Evolutionary conservation across 371 early-diverging fungal species (phyloP).

Genomic region (Neoconidiobolus thromboides): DNA sequence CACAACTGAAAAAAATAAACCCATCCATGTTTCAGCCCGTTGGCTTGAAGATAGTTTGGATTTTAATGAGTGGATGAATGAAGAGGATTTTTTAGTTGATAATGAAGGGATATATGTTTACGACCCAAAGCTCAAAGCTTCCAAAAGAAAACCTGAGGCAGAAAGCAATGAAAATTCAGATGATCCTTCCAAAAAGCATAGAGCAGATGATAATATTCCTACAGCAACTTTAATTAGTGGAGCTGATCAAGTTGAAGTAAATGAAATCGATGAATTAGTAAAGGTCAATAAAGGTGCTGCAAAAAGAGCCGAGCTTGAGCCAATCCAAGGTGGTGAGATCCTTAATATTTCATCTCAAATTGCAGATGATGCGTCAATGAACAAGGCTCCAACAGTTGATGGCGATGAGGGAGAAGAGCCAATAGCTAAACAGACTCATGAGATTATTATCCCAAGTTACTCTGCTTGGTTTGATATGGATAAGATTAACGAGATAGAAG

Average conservation of each 20-base stretch:
- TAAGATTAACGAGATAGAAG: slow-evolving; percentile 80
- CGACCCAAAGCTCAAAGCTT: background rate
- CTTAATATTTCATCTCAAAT: slow-evolving; percentile 32
- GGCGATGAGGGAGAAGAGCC: slow-evolving; percentile 14
- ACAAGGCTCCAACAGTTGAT: background rate
- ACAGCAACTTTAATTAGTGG: slow-evolving; percentile 4
- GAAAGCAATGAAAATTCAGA: background rate
- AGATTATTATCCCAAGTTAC: slow-evolving; percentile 63
- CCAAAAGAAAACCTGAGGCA: slow-evolving; percentile 2
- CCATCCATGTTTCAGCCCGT: slow-evolving; percentile 32
- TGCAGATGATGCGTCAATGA: slow-evolving; percentile 9
- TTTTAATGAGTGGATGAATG: slow-evolving; percentile 61
- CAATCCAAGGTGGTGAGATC: slow-evolving; percentile 37
- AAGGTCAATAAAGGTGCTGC: slow-evolving; percentile 15
- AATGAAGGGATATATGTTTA: background rate
- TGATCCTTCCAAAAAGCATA: background rate
- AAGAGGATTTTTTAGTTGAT: slow-evolving; percentile 44
- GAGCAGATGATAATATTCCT: slow-evolving; percentile 5
- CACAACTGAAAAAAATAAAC: slow-evolving; percentile 4
- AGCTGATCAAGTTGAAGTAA: slow-evolving; percentile 2
- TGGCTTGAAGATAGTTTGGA: slow-evolving; percentile 56
- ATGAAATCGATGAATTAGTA: slow-evolving; percentile 8
- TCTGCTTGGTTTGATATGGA: slow-evolving; percentile 84
- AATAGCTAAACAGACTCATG: slow-evolving; percentile 47
- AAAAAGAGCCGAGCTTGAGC: slow-evolving; percentile 43